A percentile compares a stretch with the other conserved stretches of the same genome.
Conservation (phyloP, 768 basidiomycete genomes). For the Boletus vinaceobasis region DNA sequence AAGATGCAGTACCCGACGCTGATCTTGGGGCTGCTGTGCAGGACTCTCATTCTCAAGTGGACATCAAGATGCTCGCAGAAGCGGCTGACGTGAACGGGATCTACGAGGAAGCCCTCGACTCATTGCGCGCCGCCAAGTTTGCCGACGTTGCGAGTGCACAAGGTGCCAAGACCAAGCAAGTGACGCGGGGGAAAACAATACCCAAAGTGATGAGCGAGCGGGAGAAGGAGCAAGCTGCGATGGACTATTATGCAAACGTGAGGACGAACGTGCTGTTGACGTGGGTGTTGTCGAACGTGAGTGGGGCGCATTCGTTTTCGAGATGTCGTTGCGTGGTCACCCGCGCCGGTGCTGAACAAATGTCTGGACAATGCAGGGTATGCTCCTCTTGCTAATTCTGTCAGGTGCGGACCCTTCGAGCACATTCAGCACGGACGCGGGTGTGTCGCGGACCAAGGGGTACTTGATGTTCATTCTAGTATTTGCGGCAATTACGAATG, state of each 20-base stretch:
- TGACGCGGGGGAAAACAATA: constrained; percentile 8
- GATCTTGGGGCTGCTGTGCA: constrained; percentile 85
- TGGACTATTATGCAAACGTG: constrained; percentile 86
- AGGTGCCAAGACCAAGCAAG: constrained; percentile 9
- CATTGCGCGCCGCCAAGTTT: constrained; percentile 58
- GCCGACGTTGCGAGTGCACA: constrained; percentile 14
- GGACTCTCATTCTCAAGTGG: constrained; percentile 77
- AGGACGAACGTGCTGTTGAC: constrained; percentile 76
- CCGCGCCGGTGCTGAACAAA: background rate
- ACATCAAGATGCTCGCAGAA: constrained; percentile 81
- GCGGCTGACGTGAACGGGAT: constrained; percentile 78
- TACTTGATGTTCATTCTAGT: constrained; percentile 80
- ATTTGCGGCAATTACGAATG: constrained; percentile 77
- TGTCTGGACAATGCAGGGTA: constrained; percentile 41
- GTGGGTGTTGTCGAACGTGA: constrained; percentile 84
- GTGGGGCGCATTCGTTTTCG: constrained; percentile 10
- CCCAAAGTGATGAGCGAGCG: constrained; percentile 37
- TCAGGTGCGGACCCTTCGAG: constrained; percentile 51
- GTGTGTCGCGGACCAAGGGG: constrained; percentile 58
- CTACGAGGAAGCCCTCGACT: constrained; percentile 80
- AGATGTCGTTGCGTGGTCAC: background rate
- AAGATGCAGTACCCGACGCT: constrained; percentile 65
- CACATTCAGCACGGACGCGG: constrained; percentile 53
- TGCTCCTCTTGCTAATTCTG: constrained; percentile 68
- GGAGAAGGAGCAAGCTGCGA: constrained; percentile 71